These are phyloP conservation scores for Cucurbita argyrosperma DNA, from an alignment of 306 rosid species.

Conservation along the genomic window DNA sequence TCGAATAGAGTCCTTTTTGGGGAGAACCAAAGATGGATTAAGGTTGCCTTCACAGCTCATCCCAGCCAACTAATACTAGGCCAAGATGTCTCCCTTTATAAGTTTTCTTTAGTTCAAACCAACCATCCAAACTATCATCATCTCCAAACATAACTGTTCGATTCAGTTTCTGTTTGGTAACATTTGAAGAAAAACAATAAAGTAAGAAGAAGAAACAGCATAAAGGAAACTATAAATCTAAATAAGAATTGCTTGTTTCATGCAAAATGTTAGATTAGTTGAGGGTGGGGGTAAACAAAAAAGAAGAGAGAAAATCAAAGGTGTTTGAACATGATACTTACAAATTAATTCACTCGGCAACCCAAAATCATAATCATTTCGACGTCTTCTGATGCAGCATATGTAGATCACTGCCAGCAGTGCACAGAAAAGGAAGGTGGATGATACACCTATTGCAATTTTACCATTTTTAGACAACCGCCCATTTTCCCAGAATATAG, in stretches of 20 bases:
- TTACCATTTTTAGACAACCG: conserved; percentile 57
- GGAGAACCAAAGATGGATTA: background rate
- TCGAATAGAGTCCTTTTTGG: background rate
- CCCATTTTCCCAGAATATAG: conserved; percentile 79
- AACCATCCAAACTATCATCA: background rate
- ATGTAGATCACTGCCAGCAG: conserved; percentile 45
- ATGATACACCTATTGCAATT: conserved; percentile 61
- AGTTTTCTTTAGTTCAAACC: background rate
- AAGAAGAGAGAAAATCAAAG: background rate
- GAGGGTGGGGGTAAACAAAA: background rate
- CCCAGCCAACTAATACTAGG: background rate
- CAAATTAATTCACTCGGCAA: conserved; percentile 79
- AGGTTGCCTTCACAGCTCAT: background rate
- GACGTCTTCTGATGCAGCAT: conserved; percentile 51
- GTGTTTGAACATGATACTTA: conserved; percentile 23
- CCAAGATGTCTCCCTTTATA: background rate
- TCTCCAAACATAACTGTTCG: background rate
- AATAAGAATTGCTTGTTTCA: background rate
- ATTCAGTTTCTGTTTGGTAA: background rate
- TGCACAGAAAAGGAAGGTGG: conserved; percentile 35
- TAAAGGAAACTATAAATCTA: background rate
- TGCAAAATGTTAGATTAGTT: background rate
- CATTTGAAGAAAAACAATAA: background rate
- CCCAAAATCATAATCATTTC: conserved; percentile 79
- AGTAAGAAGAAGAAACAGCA: background rate